Conservation (phyloP, 345 rosid genomes). For the Psidium guajava region DNA sequence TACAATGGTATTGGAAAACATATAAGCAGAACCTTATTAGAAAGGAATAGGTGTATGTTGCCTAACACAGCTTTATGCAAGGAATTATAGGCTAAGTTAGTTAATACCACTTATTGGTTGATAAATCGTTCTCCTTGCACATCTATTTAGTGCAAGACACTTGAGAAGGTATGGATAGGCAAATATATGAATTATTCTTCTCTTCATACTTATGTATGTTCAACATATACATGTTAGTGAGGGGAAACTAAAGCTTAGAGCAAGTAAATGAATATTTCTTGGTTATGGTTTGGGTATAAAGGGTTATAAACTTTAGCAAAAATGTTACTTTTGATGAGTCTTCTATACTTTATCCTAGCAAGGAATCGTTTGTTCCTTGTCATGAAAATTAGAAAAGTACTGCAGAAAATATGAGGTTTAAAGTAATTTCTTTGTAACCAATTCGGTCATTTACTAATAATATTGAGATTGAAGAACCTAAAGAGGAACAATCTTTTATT, state of each 20-base stretch:
- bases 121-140: not conserved
- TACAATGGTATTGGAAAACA: not conserved
- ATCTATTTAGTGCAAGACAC: not conserved
- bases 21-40: not conserved
- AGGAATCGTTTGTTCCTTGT: not conserved
- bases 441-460: no score
- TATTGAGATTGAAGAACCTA: not conserved
- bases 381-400: not conserved
- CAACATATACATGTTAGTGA: not conserved
- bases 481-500: not conserved
- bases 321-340: not conserved
- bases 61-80: not conserved
- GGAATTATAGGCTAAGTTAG: not conserved
- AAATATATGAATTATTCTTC: not conserved
- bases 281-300: not conserved
- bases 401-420: not conserved
- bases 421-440: no score
- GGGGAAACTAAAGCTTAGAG: not conserved
- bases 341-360: not conserved
- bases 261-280: not conserved
- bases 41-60: not conserved
- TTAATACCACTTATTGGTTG: no score
- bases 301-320: not conserved
- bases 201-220: not conserved
- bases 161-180: not conserved